These are phyloP conservation scores for Epichloe sibirici DNA, from an alignment of 2,329 filamentous ascomycete species.

Conservation along the genomic window DNA sequence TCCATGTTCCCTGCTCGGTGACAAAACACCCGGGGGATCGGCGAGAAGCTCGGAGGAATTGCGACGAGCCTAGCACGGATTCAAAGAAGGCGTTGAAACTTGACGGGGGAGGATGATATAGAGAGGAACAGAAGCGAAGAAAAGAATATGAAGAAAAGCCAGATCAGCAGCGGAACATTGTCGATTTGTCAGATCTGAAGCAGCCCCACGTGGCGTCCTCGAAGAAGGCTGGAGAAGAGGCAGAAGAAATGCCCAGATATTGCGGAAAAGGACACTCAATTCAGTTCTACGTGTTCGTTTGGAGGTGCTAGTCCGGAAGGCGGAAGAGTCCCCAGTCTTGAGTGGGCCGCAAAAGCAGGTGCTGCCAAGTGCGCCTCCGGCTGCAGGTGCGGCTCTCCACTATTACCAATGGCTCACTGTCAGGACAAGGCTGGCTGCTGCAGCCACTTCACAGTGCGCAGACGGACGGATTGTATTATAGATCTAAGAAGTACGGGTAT, in stretches of 20 bases:
- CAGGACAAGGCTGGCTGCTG: no score
- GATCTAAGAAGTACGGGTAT: no score
- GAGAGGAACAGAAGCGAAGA: neutral
- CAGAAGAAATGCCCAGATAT: neutral
- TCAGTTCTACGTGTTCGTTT: conserved; percentile 16
- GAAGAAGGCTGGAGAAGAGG: conserved; percentile 9
- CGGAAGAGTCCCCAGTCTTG: conserved; percentile 2
- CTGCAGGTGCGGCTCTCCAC: neutral
- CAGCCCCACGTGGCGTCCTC: conserved; percentile 20
- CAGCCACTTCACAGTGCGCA: no score
- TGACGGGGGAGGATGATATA: neutral
- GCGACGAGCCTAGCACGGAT: conserved; percentile 5
- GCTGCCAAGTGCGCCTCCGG: no score
- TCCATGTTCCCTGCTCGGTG: conserved; percentile 36
- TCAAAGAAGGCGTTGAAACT: neutral
- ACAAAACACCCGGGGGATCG: conserved; percentile 5
- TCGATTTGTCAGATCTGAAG: conserved; percentile 16
- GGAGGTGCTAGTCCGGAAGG: conserved; percentile 8
- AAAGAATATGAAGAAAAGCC: neutral
- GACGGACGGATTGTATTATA: no score
- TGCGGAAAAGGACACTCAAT: neutral
- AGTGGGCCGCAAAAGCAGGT: conserved; percentile 1
- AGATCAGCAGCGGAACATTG: conserved; percentile 14
- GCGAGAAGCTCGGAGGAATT: neutral
- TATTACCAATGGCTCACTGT: no score